Evolutionary conservation across 2,329 filamentous ascomycete species (phyloP).

Genomic region (Colletotrichum siamense): DNA sequence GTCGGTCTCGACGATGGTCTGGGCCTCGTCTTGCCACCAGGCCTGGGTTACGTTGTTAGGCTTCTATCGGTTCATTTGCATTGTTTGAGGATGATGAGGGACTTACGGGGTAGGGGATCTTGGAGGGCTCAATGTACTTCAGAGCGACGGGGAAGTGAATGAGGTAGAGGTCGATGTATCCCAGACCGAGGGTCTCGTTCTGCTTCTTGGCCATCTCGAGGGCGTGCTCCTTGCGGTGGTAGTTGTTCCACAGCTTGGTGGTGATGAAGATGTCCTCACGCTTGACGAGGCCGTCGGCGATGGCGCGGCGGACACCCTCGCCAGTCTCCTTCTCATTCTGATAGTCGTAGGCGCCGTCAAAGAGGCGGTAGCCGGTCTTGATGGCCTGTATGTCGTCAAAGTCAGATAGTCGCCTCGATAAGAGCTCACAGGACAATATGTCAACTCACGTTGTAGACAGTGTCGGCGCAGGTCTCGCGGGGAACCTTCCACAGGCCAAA

Average conservation of each 20-base stretch:
- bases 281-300: constrained; percentile 65
- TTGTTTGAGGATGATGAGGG: accelerated
- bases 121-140: constrained; percentile 46
- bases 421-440: accelerated
- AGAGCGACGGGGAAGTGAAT: constrained; percentile 65
- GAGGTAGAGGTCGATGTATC: constrained; percentile 73
- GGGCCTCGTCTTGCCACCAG: constrained; percentile 46
- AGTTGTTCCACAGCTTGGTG: constrained; percentile 86
- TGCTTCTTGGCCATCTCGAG: constrained; percentile 64
- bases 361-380: constrained; percentile 57
- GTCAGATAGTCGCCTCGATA: background rate
- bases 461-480: constrained; percentile 46
- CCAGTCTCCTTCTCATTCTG: constrained; percentile 72
- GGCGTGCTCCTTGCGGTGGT: constrained; percentile 70
- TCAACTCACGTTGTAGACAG: constrained; percentile 62
- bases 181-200: constrained; percentile 65
- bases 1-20: constrained; percentile 39
- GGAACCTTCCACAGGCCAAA: constrained; percentile 76
- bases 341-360: constrained; percentile 63
- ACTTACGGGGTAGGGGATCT: constrained; percentile 42
- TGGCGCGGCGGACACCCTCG: constrained; percentile 63
- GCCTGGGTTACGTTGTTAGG: background rate
- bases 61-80: accelerated
- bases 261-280: constrained; percentile 83
- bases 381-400: constrained; percentile 39